Conservation (phyloP, 495 filamentous ascomycete species). For the Aspergillus nidulans region DNA sequence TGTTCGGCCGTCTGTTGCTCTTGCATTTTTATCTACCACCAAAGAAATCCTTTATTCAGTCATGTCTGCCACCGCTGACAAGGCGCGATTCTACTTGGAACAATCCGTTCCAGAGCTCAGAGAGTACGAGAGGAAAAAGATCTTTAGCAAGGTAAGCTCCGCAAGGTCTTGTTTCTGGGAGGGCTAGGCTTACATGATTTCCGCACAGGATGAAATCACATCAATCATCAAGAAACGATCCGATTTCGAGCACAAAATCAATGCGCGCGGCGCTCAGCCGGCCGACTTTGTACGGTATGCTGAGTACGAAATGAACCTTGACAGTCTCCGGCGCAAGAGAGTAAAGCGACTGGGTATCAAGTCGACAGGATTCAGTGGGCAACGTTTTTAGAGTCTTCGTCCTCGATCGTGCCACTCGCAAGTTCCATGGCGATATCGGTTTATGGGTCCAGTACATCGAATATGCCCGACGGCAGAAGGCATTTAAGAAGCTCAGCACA, state of each 20-base stretch:
- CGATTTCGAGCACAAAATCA: slow-evolving; percentile 87
- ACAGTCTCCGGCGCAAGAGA: slow-evolving; percentile 74
- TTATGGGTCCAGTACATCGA: slow-evolving; percentile 94
- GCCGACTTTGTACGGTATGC: slow-evolving; percentile 81
- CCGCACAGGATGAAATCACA: slow-evolving; percentile 71
- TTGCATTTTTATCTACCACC: neutral
- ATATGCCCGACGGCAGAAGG: slow-evolving; percentile 70
- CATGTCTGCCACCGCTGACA: slow-evolving; percentile 85
- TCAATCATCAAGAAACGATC: slow-evolving; percentile 84
- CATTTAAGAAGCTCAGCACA: slow-evolving; percentile 72
- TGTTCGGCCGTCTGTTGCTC: slow-evolving; percentile 11
- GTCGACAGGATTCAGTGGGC: slow-evolving; percentile 55
- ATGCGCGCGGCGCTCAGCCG: slow-evolving; percentile 69
- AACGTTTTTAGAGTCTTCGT: slow-evolving; percentile 83
- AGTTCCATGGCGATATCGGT: slow-evolving; percentile 74
- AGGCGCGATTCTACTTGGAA: slow-evolving; percentile 91
- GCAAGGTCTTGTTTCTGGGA: neutral
- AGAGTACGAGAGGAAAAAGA: slow-evolving; percentile 79
- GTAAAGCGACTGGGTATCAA: slow-evolving; percentile 75
- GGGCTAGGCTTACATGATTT: slow-evolving; percentile 10
- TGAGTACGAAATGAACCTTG: slow-evolving; percentile 87
- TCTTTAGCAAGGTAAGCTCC: slow-evolving; percentile 67
- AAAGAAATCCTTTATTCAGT: slow-evolving; percentile 13
- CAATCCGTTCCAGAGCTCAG: slow-evolving; percentile 85
- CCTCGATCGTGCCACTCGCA: slow-evolving; percentile 79